These are phyloP conservation scores for Cnidoscolus chayamansa DNA, from an alignment of 441 rosid genomes.

Conservation along the genomic window DNA sequence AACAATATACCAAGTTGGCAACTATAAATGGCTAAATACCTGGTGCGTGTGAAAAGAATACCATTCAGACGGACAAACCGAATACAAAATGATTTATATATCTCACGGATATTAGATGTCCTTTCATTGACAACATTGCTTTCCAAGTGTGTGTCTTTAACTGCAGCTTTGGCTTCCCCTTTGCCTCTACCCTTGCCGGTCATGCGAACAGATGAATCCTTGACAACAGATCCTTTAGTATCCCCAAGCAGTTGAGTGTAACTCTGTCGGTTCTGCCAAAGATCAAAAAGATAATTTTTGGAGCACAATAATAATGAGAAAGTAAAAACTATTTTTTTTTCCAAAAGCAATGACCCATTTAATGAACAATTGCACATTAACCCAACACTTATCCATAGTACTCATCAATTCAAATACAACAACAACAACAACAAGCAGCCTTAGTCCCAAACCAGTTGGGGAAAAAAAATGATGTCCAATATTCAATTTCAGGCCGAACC, in stretches of 20 bases:
- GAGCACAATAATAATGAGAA: not conserved
- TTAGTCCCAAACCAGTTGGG: no score
- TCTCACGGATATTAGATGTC: conserved; percentile 41
- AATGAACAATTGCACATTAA: not conserved
- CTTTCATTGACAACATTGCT: conserved; percentile 44
- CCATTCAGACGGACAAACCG: conserved; percentile 87
- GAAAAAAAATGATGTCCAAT: not conserved
- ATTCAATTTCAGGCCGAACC: not conserved
- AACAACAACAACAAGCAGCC: not conserved
- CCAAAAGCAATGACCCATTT: not conserved
- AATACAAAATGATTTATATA: conserved; percentile 53
- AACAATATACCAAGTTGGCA: conserved; percentile 11
- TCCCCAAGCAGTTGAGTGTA: conserved; percentile 58
- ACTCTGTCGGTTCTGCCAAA: conserved; percentile 74
- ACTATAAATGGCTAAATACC: conserved; percentile 39
- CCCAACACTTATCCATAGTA: not conserved
- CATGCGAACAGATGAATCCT: conserved; percentile 38
- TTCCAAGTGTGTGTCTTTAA: conserved; percentile 47
- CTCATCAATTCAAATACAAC: not conserved
- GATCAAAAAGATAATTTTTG: not conserved
- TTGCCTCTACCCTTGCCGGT: conserved; percentile 65
- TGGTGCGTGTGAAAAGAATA: conserved; percentile 83
- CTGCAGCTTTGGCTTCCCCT: conserved; percentile 41
- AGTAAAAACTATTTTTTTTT: not conserved
- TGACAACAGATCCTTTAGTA: conserved; percentile 34